Evolutionary conservation across 306 rosid genomes (phyloP).

Genomic region (Geum urbanum): DNA sequence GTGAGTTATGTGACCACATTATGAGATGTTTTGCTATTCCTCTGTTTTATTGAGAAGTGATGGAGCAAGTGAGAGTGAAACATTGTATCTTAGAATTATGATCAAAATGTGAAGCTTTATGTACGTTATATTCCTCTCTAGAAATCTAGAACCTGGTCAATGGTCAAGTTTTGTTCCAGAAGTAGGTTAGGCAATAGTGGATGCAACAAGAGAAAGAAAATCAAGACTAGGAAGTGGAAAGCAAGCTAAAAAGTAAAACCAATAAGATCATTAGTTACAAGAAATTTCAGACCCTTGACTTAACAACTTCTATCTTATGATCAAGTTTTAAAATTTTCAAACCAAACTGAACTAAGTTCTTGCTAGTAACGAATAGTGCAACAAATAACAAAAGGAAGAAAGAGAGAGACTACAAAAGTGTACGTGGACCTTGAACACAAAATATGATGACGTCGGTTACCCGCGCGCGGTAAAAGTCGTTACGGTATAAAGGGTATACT

Average conservation of each 20-base stretch:
- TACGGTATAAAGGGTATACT: too few species aligned
- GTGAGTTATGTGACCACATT: constrained; percentile 10
- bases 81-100: background rate
- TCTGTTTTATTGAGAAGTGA: background rate
- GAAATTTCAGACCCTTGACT: background rate
- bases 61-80: background rate
- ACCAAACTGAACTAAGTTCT: background rate
- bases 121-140: too few species aligned
- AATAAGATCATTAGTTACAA: background rate
- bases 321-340: background rate
- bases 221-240: background rate
- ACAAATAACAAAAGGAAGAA: background rate
- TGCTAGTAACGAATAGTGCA: background rate
- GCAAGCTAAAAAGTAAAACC: background rate
- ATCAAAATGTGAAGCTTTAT: background rate
- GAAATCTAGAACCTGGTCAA: too few species aligned
- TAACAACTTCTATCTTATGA: background rate
- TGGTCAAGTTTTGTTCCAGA: too few species aligned
- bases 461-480: too few species aligned
- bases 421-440: too few species aligned
- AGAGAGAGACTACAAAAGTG: too few species aligned
- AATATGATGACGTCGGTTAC: too few species aligned
- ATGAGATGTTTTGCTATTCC: constrained; percentile 3
- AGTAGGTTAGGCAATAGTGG: background rate
- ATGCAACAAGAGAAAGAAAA: background rate